These are phyloP conservation scores for Asterochloris sp. DNA, from an alignment of 139 green algal species.

Conservation along the genomic window DNA sequence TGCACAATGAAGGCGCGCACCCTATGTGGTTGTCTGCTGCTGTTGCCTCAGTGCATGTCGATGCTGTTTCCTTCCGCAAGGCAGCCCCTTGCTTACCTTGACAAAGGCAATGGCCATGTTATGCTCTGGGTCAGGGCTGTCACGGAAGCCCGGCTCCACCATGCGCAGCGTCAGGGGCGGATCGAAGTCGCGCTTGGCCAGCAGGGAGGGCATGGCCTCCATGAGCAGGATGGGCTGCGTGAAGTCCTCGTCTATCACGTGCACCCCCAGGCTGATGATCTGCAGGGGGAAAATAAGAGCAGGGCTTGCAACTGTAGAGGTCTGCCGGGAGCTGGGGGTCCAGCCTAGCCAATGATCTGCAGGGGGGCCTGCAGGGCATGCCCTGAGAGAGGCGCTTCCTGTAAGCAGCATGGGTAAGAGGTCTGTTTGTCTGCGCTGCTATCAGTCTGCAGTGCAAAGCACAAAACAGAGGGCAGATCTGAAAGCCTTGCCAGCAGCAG, in stretches of 20 bases:
- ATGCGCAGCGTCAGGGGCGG: slow-evolving; percentile 39
- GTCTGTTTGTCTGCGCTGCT: too few species aligned
- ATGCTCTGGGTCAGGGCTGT: slow-evolving; percentile 51
- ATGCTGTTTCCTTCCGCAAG: neutral
- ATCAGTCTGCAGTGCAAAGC: too few species aligned
- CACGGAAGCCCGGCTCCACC: slow-evolving; percentile 73
- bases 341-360: too few species aligned
- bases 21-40: too few species aligned
- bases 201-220: slow-evolving; percentile 66
- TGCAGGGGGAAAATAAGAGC: slow-evolving; percentile 8
- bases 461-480: too few species aligned
- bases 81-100: slow-evolving; percentile 42
- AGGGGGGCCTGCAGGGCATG: too few species aligned
- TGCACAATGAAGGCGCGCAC: neutral
- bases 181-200: slow-evolving; percentile 60
- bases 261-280: slow-evolving; percentile 65
- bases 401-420: too few species aligned
- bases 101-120: slow-evolving; percentile 72
- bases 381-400: too few species aligned
- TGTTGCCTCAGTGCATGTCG: neutral
- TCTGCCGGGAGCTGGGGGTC: too few species aligned
- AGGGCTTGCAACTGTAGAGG: too few species aligned
- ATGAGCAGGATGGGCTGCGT: slow-evolving; percentile 54
- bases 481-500: too few species aligned
- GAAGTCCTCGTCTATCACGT: slow-evolving; percentile 47